Evolutionary conservation across 2,329 filamentous ascomycete species (phyloP), one percentile per base, ranked within the genome.

Genomic region (Alternaria longipes): DNA sequence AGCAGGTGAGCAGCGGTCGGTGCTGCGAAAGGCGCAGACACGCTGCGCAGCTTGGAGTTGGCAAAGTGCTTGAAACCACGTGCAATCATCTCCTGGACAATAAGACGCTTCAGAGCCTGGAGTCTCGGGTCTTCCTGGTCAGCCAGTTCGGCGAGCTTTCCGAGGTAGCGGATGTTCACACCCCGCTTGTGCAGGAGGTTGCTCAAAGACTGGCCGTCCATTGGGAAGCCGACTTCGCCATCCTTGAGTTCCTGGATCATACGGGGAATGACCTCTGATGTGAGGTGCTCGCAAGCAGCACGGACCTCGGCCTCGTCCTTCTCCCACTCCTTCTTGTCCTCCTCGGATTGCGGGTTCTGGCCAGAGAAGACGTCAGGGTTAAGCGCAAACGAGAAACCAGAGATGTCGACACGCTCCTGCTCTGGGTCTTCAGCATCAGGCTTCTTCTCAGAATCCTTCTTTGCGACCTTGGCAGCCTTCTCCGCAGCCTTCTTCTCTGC

Each of bases 311-410:
- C 86, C 82, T 99, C 95, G 72, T 99, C 95, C 62, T 90, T 86
- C 47, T 86, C 87, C 84, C 92, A 89, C 75, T 95, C 88, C 57
- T 87, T 87, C 84, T 95, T 97, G 78, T 99, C 95, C 67, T 91
- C 92, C 5, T 95, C 90, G 0, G 92, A 95, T 80, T 97, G 92
- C 38, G 95, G 94, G 54, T 88, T 84, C 79, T 98, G 95, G 54
- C 94, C 94, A 73, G 93, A 97, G 84, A 94, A 98, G 32, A 93
- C 93, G 79, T 99, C 95, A 5, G 95, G 94, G 82, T 99, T 99
- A 54, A 99, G 87, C 7, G 92, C 85, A 72, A 97, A 93, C 47
- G 89, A 85, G 84, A 98, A 99, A 71, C 90, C 88, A 44, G 92
- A 92, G 60, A 97, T 89, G 72, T 98, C 93, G 38, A 97, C 90